Conservation (phyloP, 768 basidiomycete species). For the Auricularia sp. region DNA sequence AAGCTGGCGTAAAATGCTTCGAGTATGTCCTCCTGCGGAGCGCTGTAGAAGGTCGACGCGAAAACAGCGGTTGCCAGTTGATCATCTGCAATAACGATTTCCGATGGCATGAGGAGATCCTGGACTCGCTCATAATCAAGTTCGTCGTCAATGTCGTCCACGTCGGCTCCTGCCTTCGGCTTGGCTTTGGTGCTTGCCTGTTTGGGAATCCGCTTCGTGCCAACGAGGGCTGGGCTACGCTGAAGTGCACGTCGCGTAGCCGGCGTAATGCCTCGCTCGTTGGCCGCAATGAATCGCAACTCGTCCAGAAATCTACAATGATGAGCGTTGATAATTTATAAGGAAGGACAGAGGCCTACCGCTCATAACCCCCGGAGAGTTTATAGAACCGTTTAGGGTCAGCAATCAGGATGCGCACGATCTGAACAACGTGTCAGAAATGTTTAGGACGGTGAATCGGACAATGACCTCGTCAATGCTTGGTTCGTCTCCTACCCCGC, state of each 20-base stretch:
- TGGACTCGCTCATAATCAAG: constrained; percentile 67
- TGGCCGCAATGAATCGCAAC: constrained; percentile 78
- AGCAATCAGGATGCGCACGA: constrained; percentile 56
- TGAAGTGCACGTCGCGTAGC: constrained; percentile 56
- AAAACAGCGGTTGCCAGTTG: constrained; percentile 72
- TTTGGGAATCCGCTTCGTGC: constrained; percentile 47
- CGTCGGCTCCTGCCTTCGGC: constrained; percentile 13
- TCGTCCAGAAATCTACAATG: constrained; percentile 64
- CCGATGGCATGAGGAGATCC: constrained; percentile 39
- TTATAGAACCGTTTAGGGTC: constrained; percentile 65
- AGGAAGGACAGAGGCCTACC: constrained; percentile 32
- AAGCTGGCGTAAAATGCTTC: constrained; percentile 78
- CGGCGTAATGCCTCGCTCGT: constrained; percentile 38
- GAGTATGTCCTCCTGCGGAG: constrained; percentile 83
- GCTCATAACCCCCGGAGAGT: constrained; percentile 55
- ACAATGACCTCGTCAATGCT: constrained; percentile 52
- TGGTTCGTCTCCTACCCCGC: constrained; percentile 82
- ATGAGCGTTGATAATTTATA: background rate
- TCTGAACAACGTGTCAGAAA: constrained; percentile 10
- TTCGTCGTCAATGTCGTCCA: constrained; percentile 42
- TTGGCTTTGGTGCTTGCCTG: constrained; percentile 17
- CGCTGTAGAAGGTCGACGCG: constrained; percentile 61
- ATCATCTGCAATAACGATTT: constrained; percentile 82
- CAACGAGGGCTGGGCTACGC: constrained; percentile 60
- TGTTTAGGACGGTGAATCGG: background rate